Conservation (phyloP, 805 yeast species). For the Vanderwaltozyma yarrowii region DNA sequence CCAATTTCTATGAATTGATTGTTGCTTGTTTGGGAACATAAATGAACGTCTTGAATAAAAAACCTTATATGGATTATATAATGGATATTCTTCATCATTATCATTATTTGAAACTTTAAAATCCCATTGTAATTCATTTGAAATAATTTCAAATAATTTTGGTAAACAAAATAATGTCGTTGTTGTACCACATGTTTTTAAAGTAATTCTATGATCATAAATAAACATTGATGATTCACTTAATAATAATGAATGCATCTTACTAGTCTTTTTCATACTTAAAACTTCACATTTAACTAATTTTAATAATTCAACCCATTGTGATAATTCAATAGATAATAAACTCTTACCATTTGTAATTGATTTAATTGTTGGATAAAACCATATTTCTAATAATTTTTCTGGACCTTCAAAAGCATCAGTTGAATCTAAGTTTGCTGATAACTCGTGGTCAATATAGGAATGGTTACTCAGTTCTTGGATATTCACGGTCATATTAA, state of each 20-base stretch:
- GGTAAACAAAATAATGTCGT: slow-evolving; percentile 74
- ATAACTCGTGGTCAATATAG: slow-evolving; percentile 68
- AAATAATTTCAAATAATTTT: slow-evolving; percentile 45
- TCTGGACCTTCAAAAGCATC: slow-evolving; percentile 98
- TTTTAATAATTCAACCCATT: slow-evolving; percentile 68
- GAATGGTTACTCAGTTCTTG: slow-evolving; percentile 24
- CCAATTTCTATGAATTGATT: slow-evolving; percentile 79
- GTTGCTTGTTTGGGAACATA: slow-evolving; percentile 84
- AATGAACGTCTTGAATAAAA: slow-evolving; percentile 88
- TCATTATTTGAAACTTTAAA: slow-evolving; percentile 9
- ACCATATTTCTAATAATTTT: slow-evolving; percentile 85
- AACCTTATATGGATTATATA: slow-evolving; percentile 45
- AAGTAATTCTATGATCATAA: slow-evolving; percentile 70
- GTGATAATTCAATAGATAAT: slow-evolving; percentile 44
- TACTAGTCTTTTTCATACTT: slow-evolving; percentile 58
- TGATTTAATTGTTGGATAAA: slow-evolving; percentile 42
- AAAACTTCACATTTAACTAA: slow-evolving; percentile 81
- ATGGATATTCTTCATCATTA: slow-evolving; percentile 3
- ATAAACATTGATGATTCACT: slow-evolving; percentile 88
- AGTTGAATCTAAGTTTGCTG: slow-evolving; percentile 73
- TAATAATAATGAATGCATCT: slow-evolving; percentile 73
- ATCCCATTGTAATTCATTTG: slow-evolving; percentile 33
- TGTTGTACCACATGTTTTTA: slow-evolving; percentile 96
- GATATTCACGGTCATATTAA: slow-evolving; percentile 2
- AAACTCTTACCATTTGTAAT: slow-evolving; percentile 19